phyloP scores from a whole-genome alignment of 805 yeast species.

The Candida silvatica region DNA sequence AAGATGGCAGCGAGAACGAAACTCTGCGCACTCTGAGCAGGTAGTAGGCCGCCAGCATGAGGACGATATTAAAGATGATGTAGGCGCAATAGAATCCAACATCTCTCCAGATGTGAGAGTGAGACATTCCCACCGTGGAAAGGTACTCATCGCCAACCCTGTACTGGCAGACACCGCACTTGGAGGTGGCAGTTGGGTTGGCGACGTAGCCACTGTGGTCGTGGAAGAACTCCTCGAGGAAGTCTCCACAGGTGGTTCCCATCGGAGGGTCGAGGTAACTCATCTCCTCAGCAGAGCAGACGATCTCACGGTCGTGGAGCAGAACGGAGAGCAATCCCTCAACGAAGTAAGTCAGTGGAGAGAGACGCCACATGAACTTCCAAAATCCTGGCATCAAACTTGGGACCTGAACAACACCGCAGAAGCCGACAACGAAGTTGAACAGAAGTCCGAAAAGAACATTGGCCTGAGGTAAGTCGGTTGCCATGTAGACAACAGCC shows the following conservation, averaged over 20 bases:
- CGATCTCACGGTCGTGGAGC: constrained; percentile 42
- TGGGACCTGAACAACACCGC: constrained; percentile 60
- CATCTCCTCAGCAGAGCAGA: constrained; percentile 41
- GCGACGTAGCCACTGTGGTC: constrained; percentile 45
- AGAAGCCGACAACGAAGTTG: constrained; percentile 52
- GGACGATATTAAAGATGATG: constrained; percentile 35
- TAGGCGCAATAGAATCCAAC: constrained; percentile 55
- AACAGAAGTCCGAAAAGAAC: constrained; percentile 48
- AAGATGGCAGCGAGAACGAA: too few relatives aligned
- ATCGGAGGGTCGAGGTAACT: constrained; percentile 42
- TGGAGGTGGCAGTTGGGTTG: constrained; percentile 40
- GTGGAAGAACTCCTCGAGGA: constrained; percentile 30
- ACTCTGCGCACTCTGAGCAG: constrained; percentile 12
- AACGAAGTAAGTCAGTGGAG: constrained; percentile 68
- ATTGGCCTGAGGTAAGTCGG: constrained; percentile 60
- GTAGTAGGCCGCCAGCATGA: constrained; percentile 11
- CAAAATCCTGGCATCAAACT: constrained; percentile 67
- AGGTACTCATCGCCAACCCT: constrained; percentile 39
- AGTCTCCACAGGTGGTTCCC: constrained; percentile 60
- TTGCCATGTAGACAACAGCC: constrained; percentile 47
- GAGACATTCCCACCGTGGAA: constrained; percentile 32
- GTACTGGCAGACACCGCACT: constrained; percentile 43
- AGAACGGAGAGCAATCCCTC: constrained; percentile 39
- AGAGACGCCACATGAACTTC: constrained; percentile 71
- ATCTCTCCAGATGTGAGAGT: constrained; percentile 54